Evolutionary conservation across 2,329 filamentous ascomycete species (phyloP).

Genomic region (Ceratocystis colombiana): DNA sequence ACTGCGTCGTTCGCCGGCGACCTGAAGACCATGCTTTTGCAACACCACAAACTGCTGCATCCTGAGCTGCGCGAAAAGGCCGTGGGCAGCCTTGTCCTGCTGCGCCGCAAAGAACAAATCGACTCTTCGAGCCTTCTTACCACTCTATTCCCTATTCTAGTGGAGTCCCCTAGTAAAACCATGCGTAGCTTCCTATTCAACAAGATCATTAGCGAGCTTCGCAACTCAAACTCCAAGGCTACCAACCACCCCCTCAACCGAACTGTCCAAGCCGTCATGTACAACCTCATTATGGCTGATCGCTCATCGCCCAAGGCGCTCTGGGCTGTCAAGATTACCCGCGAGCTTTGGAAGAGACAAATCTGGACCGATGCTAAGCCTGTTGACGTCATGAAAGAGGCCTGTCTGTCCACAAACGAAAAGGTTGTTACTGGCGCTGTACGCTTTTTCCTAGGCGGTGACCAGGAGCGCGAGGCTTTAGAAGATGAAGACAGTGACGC

Average conservation of each 20-base stretch:
- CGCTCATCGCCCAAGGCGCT: constrained; percentile 74
- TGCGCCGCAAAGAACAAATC: constrained; percentile 85
- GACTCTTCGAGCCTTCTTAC: constrained; percentile 76
- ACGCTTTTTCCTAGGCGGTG: constrained; percentile 88
- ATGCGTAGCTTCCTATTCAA: constrained; percentile 71
- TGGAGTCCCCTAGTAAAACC: constrained; percentile 84
- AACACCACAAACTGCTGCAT: constrained; percentile 75
- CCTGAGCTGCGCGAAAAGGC: constrained; percentile 86
- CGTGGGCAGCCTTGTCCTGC: constrained; percentile 75
- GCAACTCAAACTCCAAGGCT: constrained; percentile 73
- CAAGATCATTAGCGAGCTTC: constrained; percentile 85
- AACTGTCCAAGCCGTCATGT: constrained; percentile 84
- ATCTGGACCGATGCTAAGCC: constrained; percentile 91
- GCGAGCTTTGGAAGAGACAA: constrained; percentile 92
- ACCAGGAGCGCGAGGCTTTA: constrained; percentile 87
- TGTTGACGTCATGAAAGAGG: constrained; percentile 97
- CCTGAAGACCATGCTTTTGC: constrained; percentile 66
- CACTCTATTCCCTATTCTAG: constrained; percentile 86
- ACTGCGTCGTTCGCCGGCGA: constrained; percentile 69
- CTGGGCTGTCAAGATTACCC: constrained; percentile 91
- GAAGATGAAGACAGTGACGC: constrained; percentile 84
- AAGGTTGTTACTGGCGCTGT: constrained; percentile 84
- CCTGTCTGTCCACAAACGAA: constrained; percentile 76
- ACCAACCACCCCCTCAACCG: constrained; percentile 90
- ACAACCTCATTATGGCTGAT: constrained; percentile 82